Base-by-base conservation (phyloP, 306 rosid genomes). In the Trifolium subterraneum region DNA sequence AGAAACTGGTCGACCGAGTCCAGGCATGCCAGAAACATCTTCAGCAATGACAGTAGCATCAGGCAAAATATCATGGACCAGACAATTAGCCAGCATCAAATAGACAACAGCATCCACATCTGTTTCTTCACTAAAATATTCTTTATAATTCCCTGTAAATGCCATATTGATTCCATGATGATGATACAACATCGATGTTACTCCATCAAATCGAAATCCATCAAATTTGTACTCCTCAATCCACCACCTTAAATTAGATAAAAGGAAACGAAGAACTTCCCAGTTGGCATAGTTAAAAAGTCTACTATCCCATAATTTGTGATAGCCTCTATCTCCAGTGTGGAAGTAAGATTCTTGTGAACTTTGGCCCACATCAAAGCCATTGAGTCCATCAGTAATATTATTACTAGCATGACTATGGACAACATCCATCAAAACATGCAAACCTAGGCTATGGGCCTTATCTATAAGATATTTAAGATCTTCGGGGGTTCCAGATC, bases 1-100 rank as follows among this genome's bases (percentile, higher is more conserved):
- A 69, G 86, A 86, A 38, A 93, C 88, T 62, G 90, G 84, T 35
- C 78, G 85, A 74, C 97, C 90, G 77, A 93, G 94, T 71, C 91
- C 98, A 55, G 98, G 98, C 91, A 91, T 93, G 79, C 98, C 98
- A 64, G 98, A 93, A 76, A 93, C 98, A 76, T 93, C 98, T 86
- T 93, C 98, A 20, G 97, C 98, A 80, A 93, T 79, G 73, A 91
- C 89, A 68, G 89, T 89, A 33, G 96, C 97, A 83, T 88, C 92
- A 6, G 96, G 96, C 71, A 93, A 86, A 76, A 91, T 70, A 71
- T 72, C 75, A 82, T 61, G 90, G 82, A 91, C 76, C 80, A 93
- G 86, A 82, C 62, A 14, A 81, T 93, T 91, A 67, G 97, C 97
- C 79, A 93, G 84, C 98, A 93, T 93, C 89, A 93, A 47, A 83